Evolutionary conservation across 352 stramenopile species (phyloP).

Genomic region (Pythium aristosporum): DNA sequence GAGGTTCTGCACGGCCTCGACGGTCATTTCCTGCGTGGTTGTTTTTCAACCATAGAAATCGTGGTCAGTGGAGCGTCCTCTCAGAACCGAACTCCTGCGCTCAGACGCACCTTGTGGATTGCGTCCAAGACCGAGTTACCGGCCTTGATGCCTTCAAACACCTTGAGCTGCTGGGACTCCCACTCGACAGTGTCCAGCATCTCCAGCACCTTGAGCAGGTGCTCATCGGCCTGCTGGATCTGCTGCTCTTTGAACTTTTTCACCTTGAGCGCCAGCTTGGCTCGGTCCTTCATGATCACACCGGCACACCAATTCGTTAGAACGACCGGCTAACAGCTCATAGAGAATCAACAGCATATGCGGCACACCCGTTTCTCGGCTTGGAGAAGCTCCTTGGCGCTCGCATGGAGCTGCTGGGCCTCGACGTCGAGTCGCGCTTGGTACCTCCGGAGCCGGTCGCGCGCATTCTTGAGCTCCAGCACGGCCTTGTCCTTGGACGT

Average conservation of each 20-base stretch:
- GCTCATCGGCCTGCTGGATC: slow-evolving; percentile 82
- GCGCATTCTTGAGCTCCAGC: slow-evolving; percentile 89
- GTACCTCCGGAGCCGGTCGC: slow-evolving; percentile 84
- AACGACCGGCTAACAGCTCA: not conserved
- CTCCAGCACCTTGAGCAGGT: slow-evolving; percentile 83
- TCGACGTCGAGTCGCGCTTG: slow-evolving; percentile 80
- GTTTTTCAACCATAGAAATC: not conserved
- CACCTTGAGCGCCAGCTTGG: slow-evolving; percentile 84
- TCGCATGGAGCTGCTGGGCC: slow-evolving; percentile 73
- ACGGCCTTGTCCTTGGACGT: slow-evolving; percentile 89
- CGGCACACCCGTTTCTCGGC: slow-evolving; percentile 55
- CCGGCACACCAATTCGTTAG: not conserved
- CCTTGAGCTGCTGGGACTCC: slow-evolving; percentile 86
- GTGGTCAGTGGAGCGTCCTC: not conserved
- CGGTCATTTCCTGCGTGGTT: slow-evolving; percentile 74
- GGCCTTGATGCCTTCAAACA: slow-evolving; percentile 87
- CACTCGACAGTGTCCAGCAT: slow-evolving; percentile 89
- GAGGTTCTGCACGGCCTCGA: slow-evolving; percentile 85
- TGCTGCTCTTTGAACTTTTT: slow-evolving; percentile 91
- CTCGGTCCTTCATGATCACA: slow-evolving; percentile 54
- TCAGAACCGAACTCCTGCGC: not conserved
- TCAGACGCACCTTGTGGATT: slow-evolving; percentile 69
- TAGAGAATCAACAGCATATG: slow-evolving; percentile 24
- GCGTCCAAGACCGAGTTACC: slow-evolving; percentile 86
- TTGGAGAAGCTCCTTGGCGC: slow-evolving; percentile 72